These are phyloP conservation scores for Fusarium secorum DNA, from an alignment of 2,329 filamentous ascomycete species.

Conservation along the genomic window DNA sequence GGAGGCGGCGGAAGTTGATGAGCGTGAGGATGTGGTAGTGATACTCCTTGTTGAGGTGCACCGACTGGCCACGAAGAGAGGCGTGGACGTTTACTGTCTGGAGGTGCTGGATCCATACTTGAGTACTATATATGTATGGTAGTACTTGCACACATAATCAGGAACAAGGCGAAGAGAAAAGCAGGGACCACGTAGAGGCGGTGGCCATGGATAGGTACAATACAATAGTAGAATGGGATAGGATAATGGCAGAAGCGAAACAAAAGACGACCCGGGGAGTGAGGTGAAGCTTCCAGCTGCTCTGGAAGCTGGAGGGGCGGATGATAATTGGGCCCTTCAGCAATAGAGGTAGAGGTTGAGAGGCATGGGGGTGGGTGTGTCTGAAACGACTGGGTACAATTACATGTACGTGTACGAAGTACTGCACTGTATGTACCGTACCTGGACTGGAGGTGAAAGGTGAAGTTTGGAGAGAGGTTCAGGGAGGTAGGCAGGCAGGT, in stretches of 20 bases:
- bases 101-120: slow-evolving; percentile 68
- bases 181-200: slow-evolving; percentile 50
- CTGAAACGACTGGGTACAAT: slow-evolving; percentile 44
- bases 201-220: slow-evolving; percentile 44
- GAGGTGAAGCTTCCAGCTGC: slow-evolving; percentile 43
- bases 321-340: slow-evolving; percentile 45
- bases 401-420: slow-evolving; percentile 41
- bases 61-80: slow-evolving; percentile 59
- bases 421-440: slow-evolving; percentile 35
- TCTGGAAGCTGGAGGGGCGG: slow-evolving; percentile 41
- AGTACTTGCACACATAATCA: slow-evolving; percentile 49
- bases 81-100: slow-evolving; percentile 67
- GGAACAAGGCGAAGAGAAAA: slow-evolving; percentile 47
- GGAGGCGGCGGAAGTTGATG: slow-evolving; percentile 45
- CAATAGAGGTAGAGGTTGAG: slow-evolving; percentile 42
- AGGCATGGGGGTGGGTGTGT: slow-evolving; percentile 45
- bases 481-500: slow-evolving; percentile 11
- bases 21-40: slow-evolving; percentile 51
- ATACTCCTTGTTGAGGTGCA: slow-evolving; percentile 57
- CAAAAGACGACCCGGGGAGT: slow-evolving; percentile 40
- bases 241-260: slow-evolving; percentile 42
- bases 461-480: slow-evolving; percentile 35
- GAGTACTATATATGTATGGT: slow-evolving; percentile 50
- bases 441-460: slow-evolving; percentile 9
- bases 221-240: neutral